Base-by-base conservation (phyloP, 2,329 filamentous ascomycete species). In the Epichloe hybrida region DNA sequence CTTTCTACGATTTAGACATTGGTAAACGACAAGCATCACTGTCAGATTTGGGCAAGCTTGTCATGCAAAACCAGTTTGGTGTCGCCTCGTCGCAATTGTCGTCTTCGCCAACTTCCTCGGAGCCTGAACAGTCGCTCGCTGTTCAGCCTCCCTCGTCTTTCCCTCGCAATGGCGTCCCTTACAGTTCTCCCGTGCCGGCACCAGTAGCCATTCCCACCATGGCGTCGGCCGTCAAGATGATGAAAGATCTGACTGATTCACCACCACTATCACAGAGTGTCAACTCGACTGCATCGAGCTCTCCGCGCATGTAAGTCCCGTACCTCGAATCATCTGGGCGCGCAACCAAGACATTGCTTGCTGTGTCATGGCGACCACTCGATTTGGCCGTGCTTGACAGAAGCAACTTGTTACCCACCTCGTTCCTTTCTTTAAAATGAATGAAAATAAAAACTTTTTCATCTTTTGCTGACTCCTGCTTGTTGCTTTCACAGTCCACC, bases 281-380 rank as follows among this genome's bases (percentile, higher is more conserved):
- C 52, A 72, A 72, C 15, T 81, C 78, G 6, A 81, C 78, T 39
- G 77, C 77, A 13, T 76, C 77, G 39, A 74, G 67, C 35, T 81
- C 78, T 27, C 78, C 78, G 45, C 71, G 77, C 62, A 74, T 80
- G 76, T 80, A 63, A 70, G 77, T 66, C 5, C 17, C 7, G 7
- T 13, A 12, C 4, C 12, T 37, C 5, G 23, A n/a, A 20, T 17
- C 36, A 5, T 15, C 4, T 36, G 31, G 43, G 13, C 43, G 17
- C 34, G n/a, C 13, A 36, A 27, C 31, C 6, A 35, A 35, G n/a
- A 11, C 38, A 5, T 20, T 9, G 39, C n/a, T 39, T 31, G n/a
- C 21, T 39, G n/a, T 38, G 2, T 17, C 11, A 12, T 13, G n/a
- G 7, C n/a, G 12, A 21, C 4, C 23, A 9, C 5, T 17, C 7